Evolutionary conservation across 495 filamentous ascomycete species (phyloP).

Genomic region (Cercophora newfieldiana): DNA sequence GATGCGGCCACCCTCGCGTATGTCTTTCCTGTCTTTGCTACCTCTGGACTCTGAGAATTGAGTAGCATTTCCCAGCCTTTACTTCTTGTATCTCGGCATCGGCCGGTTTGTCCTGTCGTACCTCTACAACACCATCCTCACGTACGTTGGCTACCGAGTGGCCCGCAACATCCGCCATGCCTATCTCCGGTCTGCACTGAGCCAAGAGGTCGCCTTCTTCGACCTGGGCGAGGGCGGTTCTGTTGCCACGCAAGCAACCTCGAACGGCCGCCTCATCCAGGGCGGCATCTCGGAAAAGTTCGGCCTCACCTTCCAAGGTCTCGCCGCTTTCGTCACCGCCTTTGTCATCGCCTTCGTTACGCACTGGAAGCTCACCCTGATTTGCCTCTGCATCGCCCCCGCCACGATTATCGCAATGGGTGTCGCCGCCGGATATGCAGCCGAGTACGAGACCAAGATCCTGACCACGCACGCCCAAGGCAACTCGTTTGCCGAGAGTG

Average conservation of each 20-base stretch:
- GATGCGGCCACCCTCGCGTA: slow-evolving; percentile 21
- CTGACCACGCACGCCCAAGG: slow-evolving; percentile 72
- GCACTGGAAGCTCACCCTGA: slow-evolving; percentile 78
- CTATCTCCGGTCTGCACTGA: slow-evolving; percentile 37
- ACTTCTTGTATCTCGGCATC: slow-evolving; percentile 57
- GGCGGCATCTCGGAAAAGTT: slow-evolving; percentile 85
- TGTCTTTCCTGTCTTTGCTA: not conserved
- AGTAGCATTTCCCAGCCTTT: slow-evolving; percentile 30
- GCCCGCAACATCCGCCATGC: slow-evolving; percentile 37
- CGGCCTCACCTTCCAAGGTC: slow-evolving; percentile 67
- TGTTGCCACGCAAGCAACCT: slow-evolving; percentile 83
- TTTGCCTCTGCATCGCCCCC: slow-evolving; percentile 73
- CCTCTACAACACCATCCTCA: slow-evolving; percentile 33
- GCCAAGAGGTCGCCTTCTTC: slow-evolving; percentile 70
- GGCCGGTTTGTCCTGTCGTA: slow-evolving; percentile 51
- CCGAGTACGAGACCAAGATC: slow-evolving; percentile 72
- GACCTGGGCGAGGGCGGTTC: slow-evolving; percentile 84
- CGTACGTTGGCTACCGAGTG: slow-evolving; percentile 28
- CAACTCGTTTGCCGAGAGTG: slow-evolving; percentile 86
- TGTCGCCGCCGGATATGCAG: slow-evolving; percentile 62
- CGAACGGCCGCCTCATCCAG: slow-evolving; percentile 81
- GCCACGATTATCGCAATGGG: slow-evolving; percentile 72
- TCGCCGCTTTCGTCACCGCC: slow-evolving; percentile 78
- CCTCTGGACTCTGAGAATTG: not conserved
- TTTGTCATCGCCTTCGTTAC: slow-evolving; percentile 85